phyloP scores from a whole-genome alignment of 1,284 basidiomycete species.

The Volvariella surrecta region DNA sequence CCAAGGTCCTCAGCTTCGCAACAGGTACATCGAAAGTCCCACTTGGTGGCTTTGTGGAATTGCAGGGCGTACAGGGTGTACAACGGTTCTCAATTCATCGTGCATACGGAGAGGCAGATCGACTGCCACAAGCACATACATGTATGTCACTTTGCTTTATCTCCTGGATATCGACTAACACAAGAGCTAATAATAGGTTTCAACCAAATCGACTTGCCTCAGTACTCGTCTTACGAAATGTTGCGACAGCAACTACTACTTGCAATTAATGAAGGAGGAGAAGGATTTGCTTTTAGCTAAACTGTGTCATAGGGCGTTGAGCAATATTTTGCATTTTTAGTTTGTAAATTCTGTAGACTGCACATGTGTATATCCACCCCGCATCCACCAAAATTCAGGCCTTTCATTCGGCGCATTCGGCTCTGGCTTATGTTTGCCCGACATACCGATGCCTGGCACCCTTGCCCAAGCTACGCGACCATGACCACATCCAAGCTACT shows the following conservation, averaged over 20 bases:
- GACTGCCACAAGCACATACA: conserved; percentile 87
- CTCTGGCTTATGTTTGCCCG: too few relatives aligned
- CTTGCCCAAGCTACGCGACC: too few relatives aligned
- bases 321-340: too few relatives aligned
- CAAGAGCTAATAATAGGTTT: conserved; percentile 44
- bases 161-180: conserved; percentile 5
- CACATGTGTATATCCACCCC: conserved; percentile 8
- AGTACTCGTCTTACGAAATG: conserved; percentile 92
- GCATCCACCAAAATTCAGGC: too few relatives aligned
- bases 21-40: conserved; percentile 94
- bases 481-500: too few relatives aligned
- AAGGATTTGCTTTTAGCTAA: conserved; percentile 77
- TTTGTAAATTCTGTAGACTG: too few relatives aligned
- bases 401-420: too few relatives aligned
- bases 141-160: conserved; percentile 39
- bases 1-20: conserved; percentile 95
- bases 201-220: conserved; percentile 84
- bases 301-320: not conserved
- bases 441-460: too few relatives aligned
- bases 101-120: conserved; percentile 79
- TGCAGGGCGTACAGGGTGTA: conserved; percentile 91
- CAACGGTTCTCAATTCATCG: conserved; percentile 97
- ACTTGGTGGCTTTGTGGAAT: conserved; percentile 84
- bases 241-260: conserved; percentile 80
- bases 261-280: conserved; percentile 90